A percentile compares a stretch with the other conserved stretches of the same genome.
Conservation (phyloP, 2,329 filamentous ascomycete genomes). For the Zalaria obscura region DNA sequence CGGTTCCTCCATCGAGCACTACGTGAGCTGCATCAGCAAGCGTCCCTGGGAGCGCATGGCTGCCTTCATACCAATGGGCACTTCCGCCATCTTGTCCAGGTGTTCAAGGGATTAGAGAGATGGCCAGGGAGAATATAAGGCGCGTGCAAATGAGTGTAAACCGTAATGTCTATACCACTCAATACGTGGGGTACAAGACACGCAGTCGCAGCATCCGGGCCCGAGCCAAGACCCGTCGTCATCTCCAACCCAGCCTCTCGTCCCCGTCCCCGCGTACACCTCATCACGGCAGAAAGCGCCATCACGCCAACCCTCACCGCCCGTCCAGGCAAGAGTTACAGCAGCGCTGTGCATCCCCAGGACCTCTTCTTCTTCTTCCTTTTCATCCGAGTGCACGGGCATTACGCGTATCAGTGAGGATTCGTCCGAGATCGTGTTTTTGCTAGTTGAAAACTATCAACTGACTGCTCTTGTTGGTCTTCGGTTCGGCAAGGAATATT, state of each 20-base stretch:
- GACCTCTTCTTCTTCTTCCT: background rate
- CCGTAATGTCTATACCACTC: too few relatives aligned
- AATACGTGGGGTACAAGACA: too few relatives aligned
- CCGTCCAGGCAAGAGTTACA: too few relatives aligned
- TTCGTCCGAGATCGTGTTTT: slow-evolving; percentile 77
- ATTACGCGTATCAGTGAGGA: slow-evolving; percentile 77
- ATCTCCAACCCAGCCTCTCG: too few relatives aligned
- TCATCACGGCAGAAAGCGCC: too few relatives aligned
- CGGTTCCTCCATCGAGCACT: slow-evolving; percentile 99
- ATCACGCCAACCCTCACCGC: too few relatives aligned
- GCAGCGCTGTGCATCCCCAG: background rate
- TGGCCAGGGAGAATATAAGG: background rate
- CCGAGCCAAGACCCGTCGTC: too few relatives aligned
- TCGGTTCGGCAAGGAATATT: slow-evolving; percentile 66
- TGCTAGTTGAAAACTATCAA: slow-evolving; percentile 81
- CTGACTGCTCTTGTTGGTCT: slow-evolving; percentile 62
- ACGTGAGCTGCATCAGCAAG: slow-evolving; percentile 8
- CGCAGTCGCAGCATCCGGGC: too few relatives aligned
- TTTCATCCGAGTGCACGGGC: slow-evolving; percentile 55
- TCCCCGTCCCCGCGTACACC: too few relatives aligned
- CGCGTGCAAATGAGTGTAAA: too few relatives aligned
- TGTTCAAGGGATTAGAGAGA: background rate
- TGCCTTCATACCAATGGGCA: slow-evolving; percentile 30
- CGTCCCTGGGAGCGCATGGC: too few relatives aligned
- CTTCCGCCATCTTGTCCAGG: slow-evolving; percentile 28